phyloP scores from a whole-genome alignment of 495 filamentous ascomycete genomes.

The Durotheca rogersii region DNA sequence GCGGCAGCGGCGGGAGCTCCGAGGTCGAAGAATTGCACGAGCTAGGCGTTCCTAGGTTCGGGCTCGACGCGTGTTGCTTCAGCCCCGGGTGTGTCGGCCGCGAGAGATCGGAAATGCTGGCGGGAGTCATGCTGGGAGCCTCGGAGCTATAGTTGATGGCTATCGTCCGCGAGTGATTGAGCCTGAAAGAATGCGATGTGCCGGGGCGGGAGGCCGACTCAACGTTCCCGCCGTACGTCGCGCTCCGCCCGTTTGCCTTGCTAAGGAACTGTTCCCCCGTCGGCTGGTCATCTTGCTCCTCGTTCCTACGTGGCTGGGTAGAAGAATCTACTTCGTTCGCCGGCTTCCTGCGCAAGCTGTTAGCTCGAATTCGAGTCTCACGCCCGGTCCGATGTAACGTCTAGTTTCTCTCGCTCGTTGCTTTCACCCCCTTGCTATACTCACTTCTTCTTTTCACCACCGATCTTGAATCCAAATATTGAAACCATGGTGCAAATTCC shows the following conservation, averaged over 20 bases:
- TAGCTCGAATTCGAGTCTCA: too few relatives aligned
- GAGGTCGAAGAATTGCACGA: slow-evolving; percentile 33
- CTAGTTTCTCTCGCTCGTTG: not conserved
- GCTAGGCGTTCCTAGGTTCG: slow-evolving; percentile 38
- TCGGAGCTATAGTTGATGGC: slow-evolving; percentile 35
- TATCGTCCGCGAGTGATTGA: slow-evolving; percentile 18
- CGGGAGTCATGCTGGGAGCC: slow-evolving; percentile 37
- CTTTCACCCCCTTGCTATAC: slow-evolving; percentile 21
- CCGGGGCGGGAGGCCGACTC: slow-evolving; percentile 34
- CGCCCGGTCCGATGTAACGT: not conserved
- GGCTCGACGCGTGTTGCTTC: slow-evolving; percentile 41
- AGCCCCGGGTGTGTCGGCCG: slow-evolving; percentile 31
- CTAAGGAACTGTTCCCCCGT: slow-evolving; percentile 36
- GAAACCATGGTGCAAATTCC: slow-evolving; percentile 45
- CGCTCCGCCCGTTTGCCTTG: slow-evolving; percentile 17
- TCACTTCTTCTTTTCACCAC: slow-evolving; percentile 53
- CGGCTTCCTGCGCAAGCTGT: slow-evolving; percentile 37
- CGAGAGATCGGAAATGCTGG: slow-evolving; percentile 43
- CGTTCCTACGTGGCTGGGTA: slow-evolving; percentile 30
- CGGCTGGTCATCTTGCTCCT: slow-evolving; percentile 36
- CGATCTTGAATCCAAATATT: slow-evolving; percentile 51
- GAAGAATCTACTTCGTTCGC: slow-evolving; percentile 25
- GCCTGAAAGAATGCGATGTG: slow-evolving; percentile 34
- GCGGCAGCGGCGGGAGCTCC: slow-evolving; percentile 31
- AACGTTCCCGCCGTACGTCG: slow-evolving; percentile 34